These are phyloP conservation scores for Candida sojae DNA, from an alignment of 1,139 yeast species.

Conservation along the genomic window DNA sequence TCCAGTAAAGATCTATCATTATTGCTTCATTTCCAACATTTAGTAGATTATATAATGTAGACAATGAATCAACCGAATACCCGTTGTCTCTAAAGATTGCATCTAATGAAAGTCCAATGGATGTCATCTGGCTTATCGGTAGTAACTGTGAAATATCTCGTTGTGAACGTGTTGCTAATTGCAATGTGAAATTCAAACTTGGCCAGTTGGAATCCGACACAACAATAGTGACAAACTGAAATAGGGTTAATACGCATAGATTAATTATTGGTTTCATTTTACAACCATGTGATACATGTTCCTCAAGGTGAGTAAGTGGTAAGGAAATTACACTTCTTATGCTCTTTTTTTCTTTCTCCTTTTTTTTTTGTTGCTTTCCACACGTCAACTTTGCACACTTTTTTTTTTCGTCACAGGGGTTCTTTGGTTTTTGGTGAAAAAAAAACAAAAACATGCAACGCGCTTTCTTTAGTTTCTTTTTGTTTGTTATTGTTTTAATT, in stretches of 20 bases:
- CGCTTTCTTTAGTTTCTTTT: background rate
- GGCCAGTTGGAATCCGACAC: slow-evolving; percentile 2
- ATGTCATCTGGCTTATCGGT: slow-evolving; percentile 58
- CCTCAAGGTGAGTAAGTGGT: no score
- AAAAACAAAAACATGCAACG: no score
- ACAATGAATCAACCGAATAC: slow-evolving; percentile 47
- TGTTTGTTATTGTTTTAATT: background rate
- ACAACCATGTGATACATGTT: no score
- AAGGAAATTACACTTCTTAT: no score
- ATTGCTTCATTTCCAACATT: slow-evolving; percentile 54
- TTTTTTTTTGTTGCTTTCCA: no score
- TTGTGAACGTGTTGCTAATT: slow-evolving; percentile 58
- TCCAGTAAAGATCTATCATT: slow-evolving; percentile 68
- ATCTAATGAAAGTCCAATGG: slow-evolving; percentile 60
- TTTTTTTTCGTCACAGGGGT: no score
- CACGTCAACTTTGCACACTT: no score
- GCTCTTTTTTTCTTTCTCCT: no score
- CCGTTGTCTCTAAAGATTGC: slow-evolving; percentile 51
- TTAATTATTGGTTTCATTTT: background rate
- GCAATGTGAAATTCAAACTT: slow-evolving; percentile 9
- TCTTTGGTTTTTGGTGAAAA: no score
- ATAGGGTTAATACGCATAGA: background rate
- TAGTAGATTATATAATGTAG: slow-evolving; percentile 38
- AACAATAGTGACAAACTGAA: background rate
- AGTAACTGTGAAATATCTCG: slow-evolving; percentile 61